These are phyloP conservation scores for Xylaria polymorpha DNA, from an alignment of 2,329 filamentous ascomycete species.

Conservation along the genomic window DNA sequence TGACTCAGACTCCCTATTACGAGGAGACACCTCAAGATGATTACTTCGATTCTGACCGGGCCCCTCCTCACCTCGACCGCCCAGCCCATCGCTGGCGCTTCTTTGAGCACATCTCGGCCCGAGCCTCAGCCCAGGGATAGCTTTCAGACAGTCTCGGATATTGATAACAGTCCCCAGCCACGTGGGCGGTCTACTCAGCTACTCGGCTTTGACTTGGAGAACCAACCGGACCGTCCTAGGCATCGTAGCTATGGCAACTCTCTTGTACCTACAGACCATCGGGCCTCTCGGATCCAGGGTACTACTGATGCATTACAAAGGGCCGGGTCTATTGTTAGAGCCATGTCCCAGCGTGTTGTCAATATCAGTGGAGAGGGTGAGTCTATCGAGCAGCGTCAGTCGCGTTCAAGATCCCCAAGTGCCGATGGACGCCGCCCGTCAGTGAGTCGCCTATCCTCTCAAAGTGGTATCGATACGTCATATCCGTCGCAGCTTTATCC, in stretches of 20 bases:
- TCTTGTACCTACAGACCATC: slow-evolving; percentile 63
- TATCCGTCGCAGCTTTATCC: slow-evolving; percentile 63
- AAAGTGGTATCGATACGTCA: slow-evolving; percentile 60
- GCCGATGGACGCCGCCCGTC: slow-evolving; percentile 63
- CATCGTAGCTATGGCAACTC: slow-evolving; percentile 68
- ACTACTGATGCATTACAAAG: slow-evolving; percentile 72
- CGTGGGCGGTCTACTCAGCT: slow-evolving; percentile 61
- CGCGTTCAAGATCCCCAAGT: slow-evolving; percentile 68
- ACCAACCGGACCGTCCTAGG: slow-evolving; percentile 62
- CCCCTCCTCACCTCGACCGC: slow-evolving; percentile 67
- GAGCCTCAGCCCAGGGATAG: slow-evolving; percentile 63
- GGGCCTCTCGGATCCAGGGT: slow-evolving; percentile 71
- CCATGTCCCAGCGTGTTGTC: slow-evolving; percentile 96
- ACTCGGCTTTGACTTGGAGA: slow-evolving; percentile 69
- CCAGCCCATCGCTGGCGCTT: slow-evolving; percentile 65
- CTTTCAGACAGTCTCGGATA: slow-evolving; percentile 66
- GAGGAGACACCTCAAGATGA: slow-evolving; percentile 55
- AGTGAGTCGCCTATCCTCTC: slow-evolving; percentile 55
- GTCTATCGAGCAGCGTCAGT: slow-evolving; percentile 77
- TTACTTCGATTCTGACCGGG: slow-evolving; percentile 66
- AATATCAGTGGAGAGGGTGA: slow-evolving; percentile 96
- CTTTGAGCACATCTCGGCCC: slow-evolving; percentile 53
- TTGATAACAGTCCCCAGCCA: slow-evolving; percentile 63
- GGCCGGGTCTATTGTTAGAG: slow-evolving; percentile 80
- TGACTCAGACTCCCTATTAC: slow-evolving; percentile 55